Evolutionary conservation across 139 green algal genomes (phyloP).

Genomic region (Haematococcus sp.): DNA sequence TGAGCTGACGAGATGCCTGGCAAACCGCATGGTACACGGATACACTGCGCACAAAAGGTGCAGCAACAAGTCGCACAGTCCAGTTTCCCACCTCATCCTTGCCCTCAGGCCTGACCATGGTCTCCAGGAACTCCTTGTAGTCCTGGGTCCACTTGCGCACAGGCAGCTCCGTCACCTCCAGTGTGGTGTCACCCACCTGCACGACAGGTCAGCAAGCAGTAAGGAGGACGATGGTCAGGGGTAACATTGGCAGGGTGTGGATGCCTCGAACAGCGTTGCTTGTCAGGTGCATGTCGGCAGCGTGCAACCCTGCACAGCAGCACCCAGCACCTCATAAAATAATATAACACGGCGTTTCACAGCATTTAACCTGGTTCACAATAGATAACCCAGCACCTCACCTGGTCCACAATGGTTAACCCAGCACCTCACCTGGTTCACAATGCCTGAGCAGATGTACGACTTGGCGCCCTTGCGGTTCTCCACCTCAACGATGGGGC

Average conservation of each 20-base stretch:
- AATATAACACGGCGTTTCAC: too few relatives aligned
- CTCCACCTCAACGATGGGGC: constrained; percentile 65
- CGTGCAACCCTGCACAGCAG: too few relatives aligned
- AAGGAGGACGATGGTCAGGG: not conserved
- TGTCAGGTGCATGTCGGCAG: too few relatives aligned
- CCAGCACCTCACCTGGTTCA: constrained; percentile 5
- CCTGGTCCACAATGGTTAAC: constrained; percentile 7
- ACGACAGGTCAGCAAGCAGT: not conserved
- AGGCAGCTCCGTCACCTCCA: constrained; percentile 96
- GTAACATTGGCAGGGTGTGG: too few relatives aligned
- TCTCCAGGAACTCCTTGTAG: constrained; percentile 99
- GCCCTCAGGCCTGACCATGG: constrained; percentile 66
- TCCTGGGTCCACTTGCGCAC: constrained; percentile 96
- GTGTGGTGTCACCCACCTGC: constrained; percentile 47
- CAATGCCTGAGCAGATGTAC: constrained; percentile 70
- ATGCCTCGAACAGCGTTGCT: too few relatives aligned
- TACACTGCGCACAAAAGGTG: too few relatives aligned
- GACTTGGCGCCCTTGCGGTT: constrained; percentile 60
- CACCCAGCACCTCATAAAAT: too few relatives aligned
- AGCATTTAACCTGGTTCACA: not conserved
- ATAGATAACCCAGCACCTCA: too few relatives aligned
- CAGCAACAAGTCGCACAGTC: too few relatives aligned
- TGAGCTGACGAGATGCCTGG: too few relatives aligned
- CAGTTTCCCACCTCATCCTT: constrained; percentile 14
- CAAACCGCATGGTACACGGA: too few relatives aligned